Percentiles rank a stretch among this genome's conserved stretches.
phyloP scores from a whole-genome alignment of 768 basidiomycete species.

The Xanthoconium stramineum region DNA sequence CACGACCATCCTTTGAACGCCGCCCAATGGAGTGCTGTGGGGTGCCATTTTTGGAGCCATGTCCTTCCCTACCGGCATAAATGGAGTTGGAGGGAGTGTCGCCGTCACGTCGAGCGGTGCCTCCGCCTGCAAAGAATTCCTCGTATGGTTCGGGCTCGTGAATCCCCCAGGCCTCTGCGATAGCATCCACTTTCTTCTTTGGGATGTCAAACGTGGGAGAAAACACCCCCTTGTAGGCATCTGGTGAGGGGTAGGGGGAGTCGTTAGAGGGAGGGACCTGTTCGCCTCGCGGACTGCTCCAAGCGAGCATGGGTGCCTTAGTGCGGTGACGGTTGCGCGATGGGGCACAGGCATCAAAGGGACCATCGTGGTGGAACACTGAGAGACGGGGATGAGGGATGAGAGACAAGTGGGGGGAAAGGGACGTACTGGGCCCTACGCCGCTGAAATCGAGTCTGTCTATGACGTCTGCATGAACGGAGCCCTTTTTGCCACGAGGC shows the following conservation, averaged over 20 bases:
- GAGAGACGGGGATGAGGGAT: slow-evolving; percentile 5
- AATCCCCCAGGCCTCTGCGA: slow-evolving; percentile 92
- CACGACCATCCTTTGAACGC: slow-evolving; percentile 49
- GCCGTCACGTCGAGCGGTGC: slow-evolving; percentile 45
- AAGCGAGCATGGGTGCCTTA: slow-evolving; percentile 82
- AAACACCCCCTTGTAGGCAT: slow-evolving; percentile 41
- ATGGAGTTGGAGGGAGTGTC: slow-evolving; percentile 65
- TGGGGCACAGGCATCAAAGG: slow-evolving; percentile 88
- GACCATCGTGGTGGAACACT: slow-evolving; percentile 94
- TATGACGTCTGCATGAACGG: slow-evolving; percentile 83
- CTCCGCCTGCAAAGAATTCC: slow-evolving; percentile 84
- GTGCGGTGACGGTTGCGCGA: slow-evolving; percentile 80
- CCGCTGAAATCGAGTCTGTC: slow-evolving; percentile 85
- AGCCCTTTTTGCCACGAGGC: slow-evolving; percentile 63
- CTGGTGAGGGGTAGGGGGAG: slow-evolving; percentile 51
- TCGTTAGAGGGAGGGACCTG: slow-evolving; percentile 38
- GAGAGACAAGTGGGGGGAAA: not conserved
- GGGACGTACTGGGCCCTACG: slow-evolving; percentile 72
- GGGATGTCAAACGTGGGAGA: slow-evolving; percentile 52
- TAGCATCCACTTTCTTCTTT: slow-evolving; percentile 85
- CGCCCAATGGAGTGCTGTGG: slow-evolving; percentile 35
- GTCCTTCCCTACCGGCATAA: slow-evolving; percentile 60
- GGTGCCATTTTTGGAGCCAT: slow-evolving; percentile 34
- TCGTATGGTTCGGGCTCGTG: slow-evolving; percentile 91
- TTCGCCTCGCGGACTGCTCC: slow-evolving; percentile 46